phyloP scores from a whole-genome alignment of 208 protist species.

The Wallacemonas sp. region DNA sequence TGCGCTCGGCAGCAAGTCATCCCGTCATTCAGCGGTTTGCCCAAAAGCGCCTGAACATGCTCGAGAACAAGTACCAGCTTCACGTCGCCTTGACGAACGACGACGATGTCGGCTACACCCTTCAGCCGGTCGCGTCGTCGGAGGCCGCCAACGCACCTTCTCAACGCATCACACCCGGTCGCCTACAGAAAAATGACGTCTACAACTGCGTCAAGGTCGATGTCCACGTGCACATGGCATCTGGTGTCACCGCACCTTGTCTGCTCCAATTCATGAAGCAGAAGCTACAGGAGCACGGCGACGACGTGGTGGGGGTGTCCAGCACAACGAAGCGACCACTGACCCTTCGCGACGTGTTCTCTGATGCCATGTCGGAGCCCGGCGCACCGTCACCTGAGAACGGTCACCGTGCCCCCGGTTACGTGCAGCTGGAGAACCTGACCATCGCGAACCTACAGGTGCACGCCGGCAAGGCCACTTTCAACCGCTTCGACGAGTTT shows the following conservation, averaged over 20 bases:
- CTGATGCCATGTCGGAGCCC: conserved; percentile 15
- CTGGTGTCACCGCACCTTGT: conserved; percentile 69
- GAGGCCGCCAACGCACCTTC: neutral
- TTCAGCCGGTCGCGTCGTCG: neutral
- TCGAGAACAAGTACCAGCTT: conserved; percentile 84
- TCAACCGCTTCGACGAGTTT: conserved; percentile 91
- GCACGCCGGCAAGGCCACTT: conserved; percentile 75
- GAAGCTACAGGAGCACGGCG: conserved; percentile 47
- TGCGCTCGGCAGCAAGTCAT: conserved; percentile 42
- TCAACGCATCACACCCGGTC: neutral
- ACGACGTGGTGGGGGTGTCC: conserved; percentile 74
- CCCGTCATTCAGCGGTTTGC: conserved; percentile 63
- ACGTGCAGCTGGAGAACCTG: conserved; percentile 36
- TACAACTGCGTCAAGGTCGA: conserved; percentile 87
- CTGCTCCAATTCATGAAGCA: conserved; percentile 70
- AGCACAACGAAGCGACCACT: conserved; percentile 3
- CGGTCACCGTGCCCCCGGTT: neutral
- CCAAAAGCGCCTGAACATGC: conserved; percentile 67
- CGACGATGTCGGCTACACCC: conserved; percentile 45
- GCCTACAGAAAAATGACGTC: conserved; percentile 29
- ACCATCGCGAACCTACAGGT: conserved; percentile 78
- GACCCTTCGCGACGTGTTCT: conserved; percentile 43
- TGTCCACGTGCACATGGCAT: conserved; percentile 82
- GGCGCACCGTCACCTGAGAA: neutral
- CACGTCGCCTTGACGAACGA: conserved; percentile 77